These are phyloP conservation scores for Coelastrella sp. DNA, from an alignment of 139 green algal genomes.

Conservation along the genomic window DNA sequence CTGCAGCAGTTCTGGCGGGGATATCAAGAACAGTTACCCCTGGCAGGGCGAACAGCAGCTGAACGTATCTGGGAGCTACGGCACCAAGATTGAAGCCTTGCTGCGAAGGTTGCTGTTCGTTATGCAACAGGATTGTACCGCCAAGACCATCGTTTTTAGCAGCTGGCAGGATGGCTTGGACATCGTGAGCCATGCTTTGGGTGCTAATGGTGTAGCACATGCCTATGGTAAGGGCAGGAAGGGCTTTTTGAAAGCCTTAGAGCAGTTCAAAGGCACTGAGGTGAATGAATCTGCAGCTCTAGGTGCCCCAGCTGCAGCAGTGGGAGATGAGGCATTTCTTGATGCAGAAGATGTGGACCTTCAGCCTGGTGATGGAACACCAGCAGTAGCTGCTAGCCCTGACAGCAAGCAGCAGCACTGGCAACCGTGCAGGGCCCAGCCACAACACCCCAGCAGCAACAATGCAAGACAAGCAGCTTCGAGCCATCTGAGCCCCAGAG, in stretches of 20 bases:
- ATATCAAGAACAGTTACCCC: neutral
- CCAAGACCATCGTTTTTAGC: constrained; percentile 87
- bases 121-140: constrained; percentile 37
- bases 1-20: neutral
- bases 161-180: constrained; percentile 88
- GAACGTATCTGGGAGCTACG: constrained; percentile 75
- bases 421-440: neutral
- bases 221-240: constrained; percentile 57
- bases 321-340: no score
- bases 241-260: constrained; percentile 69
- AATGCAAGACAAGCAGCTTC: neutral
- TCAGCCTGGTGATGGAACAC: no score
- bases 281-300: neutral
- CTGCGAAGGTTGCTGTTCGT: constrained; percentile 79
- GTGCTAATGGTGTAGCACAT: constrained; percentile 67
- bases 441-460: neutral
- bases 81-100: constrained; percentile 90
- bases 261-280: constrained; percentile 60
- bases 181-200: constrained; percentile 78
- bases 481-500: neutral
- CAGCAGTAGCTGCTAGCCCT: no score
- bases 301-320: constrained; percentile 12
- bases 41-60: constrained; percentile 58
- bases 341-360: no score
- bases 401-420: neutral